Evolutionary conservation across 164 flowering plant genomes (phyloP).

Genomic region (Liriodendron chinense): DNA sequence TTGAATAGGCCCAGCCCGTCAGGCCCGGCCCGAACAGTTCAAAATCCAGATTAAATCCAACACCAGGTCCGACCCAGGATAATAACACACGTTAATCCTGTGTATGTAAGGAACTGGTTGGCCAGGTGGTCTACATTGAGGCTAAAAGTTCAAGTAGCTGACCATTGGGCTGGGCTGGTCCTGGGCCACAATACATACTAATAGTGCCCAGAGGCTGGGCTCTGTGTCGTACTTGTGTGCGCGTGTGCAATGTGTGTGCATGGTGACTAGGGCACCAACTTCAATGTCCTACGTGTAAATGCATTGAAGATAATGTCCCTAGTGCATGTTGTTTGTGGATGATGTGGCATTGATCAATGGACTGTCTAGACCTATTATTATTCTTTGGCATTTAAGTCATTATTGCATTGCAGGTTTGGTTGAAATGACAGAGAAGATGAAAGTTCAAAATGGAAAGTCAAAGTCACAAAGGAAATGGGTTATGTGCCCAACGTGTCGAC

Average conservation of each 20-base stretch:
- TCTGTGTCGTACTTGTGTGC: too few relatives aligned
- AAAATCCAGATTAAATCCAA: too few relatives aligned
- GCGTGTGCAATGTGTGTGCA: too few relatives aligned
- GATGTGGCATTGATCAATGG: not conserved
- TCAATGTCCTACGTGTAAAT: not conserved
- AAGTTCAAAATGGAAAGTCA: slow-evolving; percentile 32
- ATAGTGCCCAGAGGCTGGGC: too few relatives aligned
- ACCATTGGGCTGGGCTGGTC: too few relatives aligned
- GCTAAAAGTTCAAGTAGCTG: too few relatives aligned
- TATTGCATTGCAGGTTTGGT: slow-evolving; percentile 59
- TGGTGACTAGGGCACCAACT: not conserved
- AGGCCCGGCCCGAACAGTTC: too few relatives aligned
- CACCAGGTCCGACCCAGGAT: too few relatives aligned
- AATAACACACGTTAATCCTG: not conserved
- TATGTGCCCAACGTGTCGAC: slow-evolving; percentile 91
- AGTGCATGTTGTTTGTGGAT: not conserved
- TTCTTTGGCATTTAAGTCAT: slow-evolving; percentile 2
- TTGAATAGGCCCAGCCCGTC: too few relatives aligned
- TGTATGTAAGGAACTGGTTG: not conserved
- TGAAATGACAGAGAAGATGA: slow-evolving; percentile 59
- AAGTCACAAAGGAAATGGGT: slow-evolving; percentile 58
- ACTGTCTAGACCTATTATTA: not conserved
- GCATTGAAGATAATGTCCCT: not conserved
- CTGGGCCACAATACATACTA: too few relatives aligned
- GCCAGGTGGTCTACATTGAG: too few relatives aligned